Percentiles rank a stretch among this genome's conserved stretches.
phyloP scores from a whole-genome alignment of 768 basidiomycete genomes.

The Roridomyces roridus region DNA sequence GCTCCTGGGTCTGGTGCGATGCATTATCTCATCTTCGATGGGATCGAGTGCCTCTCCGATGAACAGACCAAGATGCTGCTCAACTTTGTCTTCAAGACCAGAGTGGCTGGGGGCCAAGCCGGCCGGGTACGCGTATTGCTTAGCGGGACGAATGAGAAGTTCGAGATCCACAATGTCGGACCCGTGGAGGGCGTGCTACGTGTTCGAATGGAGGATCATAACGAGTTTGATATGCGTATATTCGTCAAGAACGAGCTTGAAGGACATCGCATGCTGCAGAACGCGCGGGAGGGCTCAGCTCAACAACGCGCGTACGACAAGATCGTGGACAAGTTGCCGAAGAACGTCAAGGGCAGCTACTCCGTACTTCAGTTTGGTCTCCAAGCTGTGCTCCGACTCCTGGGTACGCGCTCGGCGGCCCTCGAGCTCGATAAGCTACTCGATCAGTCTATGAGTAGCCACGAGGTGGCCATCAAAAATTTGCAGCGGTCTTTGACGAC shows the following conservation, averaged over 20 bases:
- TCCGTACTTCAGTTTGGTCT: background rate
- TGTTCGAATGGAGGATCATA: background rate
- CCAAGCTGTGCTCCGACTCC: background rate
- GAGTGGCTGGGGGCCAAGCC: background rate
- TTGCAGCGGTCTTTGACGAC: background rate
- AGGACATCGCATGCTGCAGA: background rate
- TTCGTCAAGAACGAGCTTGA: background rate
- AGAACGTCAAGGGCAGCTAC: background rate
- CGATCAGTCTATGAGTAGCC: background rate
- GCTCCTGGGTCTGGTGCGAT: background rate
- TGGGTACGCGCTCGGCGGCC: slow-evolving; percentile 1
- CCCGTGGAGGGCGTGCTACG: background rate
- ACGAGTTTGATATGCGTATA: background rate
- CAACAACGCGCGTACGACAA: background rate
- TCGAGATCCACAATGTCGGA: background rate
- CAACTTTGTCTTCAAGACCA: background rate
- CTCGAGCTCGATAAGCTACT: background rate
- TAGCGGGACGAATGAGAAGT: background rate
- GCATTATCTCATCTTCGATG: slow-evolving; percentile 2
- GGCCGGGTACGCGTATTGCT: background rate
- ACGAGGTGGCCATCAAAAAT: background rate
- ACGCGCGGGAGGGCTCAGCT: background rate
- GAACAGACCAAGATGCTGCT: background rate
- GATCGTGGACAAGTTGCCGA: background rate
- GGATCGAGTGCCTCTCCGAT: background rate